These are phyloP conservation scores for Lagerstroemia speciosa DNA, from an alignment of 345 rosid genomes.

Conservation along the genomic window DNA sequence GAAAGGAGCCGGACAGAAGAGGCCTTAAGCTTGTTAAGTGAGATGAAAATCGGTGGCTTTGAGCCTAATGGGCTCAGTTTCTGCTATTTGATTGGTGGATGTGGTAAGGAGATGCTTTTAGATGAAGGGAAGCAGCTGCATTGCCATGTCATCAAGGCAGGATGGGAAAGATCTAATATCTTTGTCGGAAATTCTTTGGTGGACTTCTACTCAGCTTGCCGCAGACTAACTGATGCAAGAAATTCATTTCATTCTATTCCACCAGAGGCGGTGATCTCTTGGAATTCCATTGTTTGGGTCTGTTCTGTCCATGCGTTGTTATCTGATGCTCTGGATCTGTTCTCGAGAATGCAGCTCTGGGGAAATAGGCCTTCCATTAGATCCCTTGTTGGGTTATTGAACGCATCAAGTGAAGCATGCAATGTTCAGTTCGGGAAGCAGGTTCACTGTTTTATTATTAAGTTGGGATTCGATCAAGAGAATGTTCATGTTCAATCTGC, in stretches of 20 bases:
- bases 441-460: slow-evolving; percentile 52
- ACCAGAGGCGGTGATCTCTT: slow-evolving; percentile 50
- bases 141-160: slow-evolving; percentile 45
- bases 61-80: slow-evolving; percentile 52
- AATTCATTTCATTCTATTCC: slow-evolving; percentile 40
- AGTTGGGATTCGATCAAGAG: slow-evolving; percentile 39
- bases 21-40: slow-evolving; percentile 28
- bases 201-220: slow-evolving; percentile 65
- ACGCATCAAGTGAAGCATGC: slow-evolving; percentile 35
- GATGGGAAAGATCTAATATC: slow-evolving; percentile 36
- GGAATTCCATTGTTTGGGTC: slow-evolving; percentile 68
- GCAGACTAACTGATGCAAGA: slow-evolving; percentile 33
- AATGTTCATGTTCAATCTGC: slow-evolving; percentile 57
- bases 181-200: slow-evolving; percentile 63
- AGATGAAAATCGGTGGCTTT: slow-evolving; percentile 41
- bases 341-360: slow-evolving; percentile 61
- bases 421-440: slow-evolving; percentile 49
- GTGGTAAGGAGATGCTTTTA: slow-evolving; percentile 33
- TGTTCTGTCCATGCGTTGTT: slow-evolving; percentile 25
- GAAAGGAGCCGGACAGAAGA: slow-evolving; percentile 27
- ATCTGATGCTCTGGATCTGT: slow-evolving; percentile 41
- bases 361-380: slow-evolving; percentile 56
- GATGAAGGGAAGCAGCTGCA: slow-evolving; percentile 68
- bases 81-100: slow-evolving; percentile 56
- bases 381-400: slow-evolving; percentile 52